Conservation (phyloP, 1,284 basidiomycete genomes). For the Irpex lacteus region DNA sequence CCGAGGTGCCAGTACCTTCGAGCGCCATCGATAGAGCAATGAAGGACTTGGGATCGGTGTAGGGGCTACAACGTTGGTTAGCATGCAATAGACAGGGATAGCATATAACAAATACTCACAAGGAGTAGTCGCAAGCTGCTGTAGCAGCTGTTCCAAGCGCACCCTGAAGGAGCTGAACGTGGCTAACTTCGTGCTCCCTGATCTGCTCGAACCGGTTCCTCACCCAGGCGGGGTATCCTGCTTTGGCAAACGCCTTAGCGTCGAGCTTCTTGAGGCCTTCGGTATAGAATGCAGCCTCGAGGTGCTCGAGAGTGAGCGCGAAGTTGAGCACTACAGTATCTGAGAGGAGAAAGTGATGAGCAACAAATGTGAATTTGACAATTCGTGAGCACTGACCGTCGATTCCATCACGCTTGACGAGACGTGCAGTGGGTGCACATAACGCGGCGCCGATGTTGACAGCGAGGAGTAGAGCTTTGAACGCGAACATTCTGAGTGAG, state of each 20-base stretch:
- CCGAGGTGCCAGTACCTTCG: conserved; percentile 52
- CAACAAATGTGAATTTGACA: not conserved
- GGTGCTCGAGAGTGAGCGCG: conserved; percentile 66
- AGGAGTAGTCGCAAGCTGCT: conserved; percentile 55
- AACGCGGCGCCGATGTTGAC: conserved; percentile 1
- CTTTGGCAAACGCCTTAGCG: conserved; percentile 46
- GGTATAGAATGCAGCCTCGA: conserved; percentile 67
- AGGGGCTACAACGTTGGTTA: conserved; percentile 37
- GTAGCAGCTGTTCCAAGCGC: conserved; percentile 54
- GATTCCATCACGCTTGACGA: not conserved
- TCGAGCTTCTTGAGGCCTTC: conserved; percentile 21
- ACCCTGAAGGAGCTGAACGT: conserved; percentile 38
- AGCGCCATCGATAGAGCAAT: conserved; percentile 49
- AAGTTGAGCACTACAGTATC: conserved; percentile 48
- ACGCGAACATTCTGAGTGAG: conserved; percentile 1
- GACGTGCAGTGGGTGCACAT: not conserved
- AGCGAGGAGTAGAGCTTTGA: not conserved
- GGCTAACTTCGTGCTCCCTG: conserved; percentile 49
- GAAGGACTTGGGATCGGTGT: conserved; percentile 46
- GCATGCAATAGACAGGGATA: conserved; percentile 4
- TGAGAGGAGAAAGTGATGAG: conserved; percentile 11
- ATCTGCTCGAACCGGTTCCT: conserved; percentile 54
- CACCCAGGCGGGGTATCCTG: conserved; percentile 51
- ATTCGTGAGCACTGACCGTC: not conserved
- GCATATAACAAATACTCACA: conserved; percentile 36